Evolutionary conservation across 2,329 filamentous ascomycete genomes (phyloP), one percentile per base, ranked within the genome.

Genomic region (Sordariomycetes sp.): DNA sequence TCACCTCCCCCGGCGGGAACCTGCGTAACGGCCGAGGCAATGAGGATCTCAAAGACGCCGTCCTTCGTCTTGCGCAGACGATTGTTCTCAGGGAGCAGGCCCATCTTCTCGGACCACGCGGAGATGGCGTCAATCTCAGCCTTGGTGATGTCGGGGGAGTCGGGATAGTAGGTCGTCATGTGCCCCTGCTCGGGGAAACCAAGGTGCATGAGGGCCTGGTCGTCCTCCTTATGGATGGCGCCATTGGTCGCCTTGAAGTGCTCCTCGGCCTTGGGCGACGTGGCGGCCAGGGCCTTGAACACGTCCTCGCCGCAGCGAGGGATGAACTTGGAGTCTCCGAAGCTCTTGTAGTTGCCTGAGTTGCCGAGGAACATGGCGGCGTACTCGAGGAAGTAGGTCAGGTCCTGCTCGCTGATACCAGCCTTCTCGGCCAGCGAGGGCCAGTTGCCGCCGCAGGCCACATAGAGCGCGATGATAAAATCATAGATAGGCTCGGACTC

Each of bases 261-360:
- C 60, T 77, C 76, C 65, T 80, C 75, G 7, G 86, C 81, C 56
- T 86, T 81, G 2, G 80, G 71, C 0, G 77, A 77, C 17, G 79
- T 76, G 17, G 76, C 75, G 52, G 85, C 84, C 36, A 92, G 74
- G 60, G 84, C 79, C 55, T 81, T 77, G 59, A 91, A 78, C 5
- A 77, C 79, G 59, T 80, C 78, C 62, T 84, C 78, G 7, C 78
- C 75, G 65, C 87, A 82, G 63, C 87, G 78, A 2, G 89, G 89
- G 58, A 94, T 79, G 66, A 94, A 91, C 68, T 94, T 94, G 64
- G 85, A 81, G 70, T 94, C 88, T 51, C 89, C 89, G 65, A 91
- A 92, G 63, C 86, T 87, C 74, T 92, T 92, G 74, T 92, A 94
- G 70, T 94, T 94, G 61, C 89, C 87, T 60, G 78, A 78, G 67